These are phyloP conservation scores for Spathaspora sp. DNA, from an alignment of 1,139 yeast species.

Conservation along the genomic window DNA sequence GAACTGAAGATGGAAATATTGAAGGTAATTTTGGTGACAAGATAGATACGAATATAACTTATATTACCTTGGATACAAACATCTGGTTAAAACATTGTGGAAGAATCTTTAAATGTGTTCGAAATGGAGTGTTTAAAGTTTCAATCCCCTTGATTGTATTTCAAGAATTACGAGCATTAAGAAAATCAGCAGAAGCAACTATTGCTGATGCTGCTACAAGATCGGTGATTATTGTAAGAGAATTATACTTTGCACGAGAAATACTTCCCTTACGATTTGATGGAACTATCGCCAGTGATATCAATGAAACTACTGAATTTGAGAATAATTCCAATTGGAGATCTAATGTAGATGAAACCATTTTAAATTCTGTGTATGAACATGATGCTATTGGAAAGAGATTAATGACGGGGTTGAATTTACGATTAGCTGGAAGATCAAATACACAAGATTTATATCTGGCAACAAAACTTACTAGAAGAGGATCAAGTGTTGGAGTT, in stretches of 20 bases:
- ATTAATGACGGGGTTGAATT: conserved; percentile 36
- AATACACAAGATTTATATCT: conserved; percentile 3
- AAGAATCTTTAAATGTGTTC: conserved; percentile 65
- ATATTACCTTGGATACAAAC: conserved; percentile 71
- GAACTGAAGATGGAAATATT: conserved; percentile 10
- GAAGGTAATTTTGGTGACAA: conserved; percentile 48
- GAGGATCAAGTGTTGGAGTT: neutral
- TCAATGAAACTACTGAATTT: conserved; percentile 57
- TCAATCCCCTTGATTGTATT: conserved; percentile 73
- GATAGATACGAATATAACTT: conserved; percentile 57
- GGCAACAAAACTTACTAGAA: neutral
- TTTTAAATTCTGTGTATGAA: conserved; percentile 50
- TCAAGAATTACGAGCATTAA: conserved; percentile 72
- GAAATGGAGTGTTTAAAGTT: conserved; percentile 56
- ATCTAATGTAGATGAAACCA: conserved; percentile 59
- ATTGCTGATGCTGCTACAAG: conserved; percentile 81
- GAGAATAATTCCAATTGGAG: conserved; percentile 68
- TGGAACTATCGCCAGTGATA: conserved; percentile 55
- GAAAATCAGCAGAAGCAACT: conserved; percentile 72
- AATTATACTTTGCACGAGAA: conserved; percentile 57
- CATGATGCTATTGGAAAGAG: conserved; percentile 46
- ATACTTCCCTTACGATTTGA: conserved; percentile 52
- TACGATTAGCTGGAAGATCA: conserved; percentile 16
- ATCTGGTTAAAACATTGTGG: conserved; percentile 85
- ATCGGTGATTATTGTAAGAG: conserved; percentile 72